Evolutionary conservation across 169 alveolate genomes (phyloP).

Genomic region (Eimeria praecox): DNA sequence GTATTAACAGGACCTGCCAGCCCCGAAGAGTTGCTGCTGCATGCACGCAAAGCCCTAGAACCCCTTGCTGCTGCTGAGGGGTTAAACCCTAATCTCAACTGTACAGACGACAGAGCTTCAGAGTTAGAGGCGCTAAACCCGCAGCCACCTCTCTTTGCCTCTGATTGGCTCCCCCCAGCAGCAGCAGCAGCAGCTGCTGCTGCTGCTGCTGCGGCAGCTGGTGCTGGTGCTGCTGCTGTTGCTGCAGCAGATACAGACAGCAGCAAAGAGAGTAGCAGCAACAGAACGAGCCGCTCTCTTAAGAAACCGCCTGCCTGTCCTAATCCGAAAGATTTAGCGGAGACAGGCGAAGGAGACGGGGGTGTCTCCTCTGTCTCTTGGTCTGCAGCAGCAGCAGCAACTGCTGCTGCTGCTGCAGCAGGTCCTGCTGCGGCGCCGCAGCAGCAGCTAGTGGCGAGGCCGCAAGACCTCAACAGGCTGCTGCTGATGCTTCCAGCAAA

Average conservation of each 20-base stretch:
- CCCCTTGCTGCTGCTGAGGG: not conserved
- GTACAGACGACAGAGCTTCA: not conserved
- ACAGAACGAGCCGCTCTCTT: not conserved
- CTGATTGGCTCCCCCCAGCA: not conserved
- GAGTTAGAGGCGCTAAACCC: not conserved
- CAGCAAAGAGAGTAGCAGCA: not conserved
- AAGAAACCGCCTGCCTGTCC: not conserved
- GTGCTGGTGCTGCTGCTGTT: not conserved
- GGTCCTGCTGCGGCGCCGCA: not conserved
- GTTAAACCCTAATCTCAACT: not conserved
- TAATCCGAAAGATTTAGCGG: not conserved
- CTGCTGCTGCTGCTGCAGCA: not conserved
- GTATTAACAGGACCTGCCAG: not conserved
- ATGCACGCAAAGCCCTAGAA: not conserved
- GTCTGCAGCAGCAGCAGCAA: not conserved
- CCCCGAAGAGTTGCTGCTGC: not conserved
- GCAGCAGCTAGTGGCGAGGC: constrained; percentile 12
- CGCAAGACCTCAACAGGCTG: not conserved
- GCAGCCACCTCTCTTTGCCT: not conserved
- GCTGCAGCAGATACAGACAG: not conserved
- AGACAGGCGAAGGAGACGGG: not conserved
- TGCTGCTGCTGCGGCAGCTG: not conserved
- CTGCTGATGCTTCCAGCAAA: not conserved
- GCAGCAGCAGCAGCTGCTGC: constrained; percentile 12
- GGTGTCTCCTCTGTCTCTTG: not conserved